Evolutionary conservation across 768 basidiomycete species (phyloP), one percentile per base, ranked within the genome.

Genomic region (Sporobolomyces roseus): DNA sequence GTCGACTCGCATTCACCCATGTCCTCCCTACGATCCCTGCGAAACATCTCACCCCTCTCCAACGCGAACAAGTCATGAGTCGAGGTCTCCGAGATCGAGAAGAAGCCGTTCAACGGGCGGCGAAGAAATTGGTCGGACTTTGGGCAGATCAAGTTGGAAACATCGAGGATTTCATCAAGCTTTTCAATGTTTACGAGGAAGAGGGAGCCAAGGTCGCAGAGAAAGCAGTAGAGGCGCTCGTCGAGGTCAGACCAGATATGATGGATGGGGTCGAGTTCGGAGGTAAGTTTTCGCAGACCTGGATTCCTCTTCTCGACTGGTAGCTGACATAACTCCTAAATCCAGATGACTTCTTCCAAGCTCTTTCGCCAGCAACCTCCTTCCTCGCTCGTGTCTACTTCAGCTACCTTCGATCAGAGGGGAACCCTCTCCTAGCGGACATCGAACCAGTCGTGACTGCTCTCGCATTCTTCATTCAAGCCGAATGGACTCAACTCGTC

Each of bases 11-110:
- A 6, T 94, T 88, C 76, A 81, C 83, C 14, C 82, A 86, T 53
- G 85, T 85, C 2, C 79, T 83, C 3, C 83, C 85, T 1, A 85
- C 93, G 69, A 76, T 79, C 29, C 79, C 80, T 46, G 88, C 88
- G 1, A 81, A 83, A 4, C 81, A 81, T 4, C 80, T 97, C 45
- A 84, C 83, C 2, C 85, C 90, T 32, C 79, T 83, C 0, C 89
- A 93, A 74, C 82, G 93, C 16, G 89, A 91, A 74, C 80, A 84
- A 29, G 84, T 94, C 53, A 85, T 94, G 3, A 83, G 84, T 25
- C 86, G 89, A 75, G 94, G 94, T 2, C 81, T 97, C 4, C 87
- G 89, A 0, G 94, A 97, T 78, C 84, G 94, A 32, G 91, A 96
- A 66, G 80, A 83, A 0, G 77, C 79, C 2, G 91, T 97, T 3